Percentiles rank a stretch among this genome's conserved stretches.
Evolutionary conservation across 2,329 filamentous ascomycete genomes (phyloP).

Genomic region (Bisporella sp.): DNA sequence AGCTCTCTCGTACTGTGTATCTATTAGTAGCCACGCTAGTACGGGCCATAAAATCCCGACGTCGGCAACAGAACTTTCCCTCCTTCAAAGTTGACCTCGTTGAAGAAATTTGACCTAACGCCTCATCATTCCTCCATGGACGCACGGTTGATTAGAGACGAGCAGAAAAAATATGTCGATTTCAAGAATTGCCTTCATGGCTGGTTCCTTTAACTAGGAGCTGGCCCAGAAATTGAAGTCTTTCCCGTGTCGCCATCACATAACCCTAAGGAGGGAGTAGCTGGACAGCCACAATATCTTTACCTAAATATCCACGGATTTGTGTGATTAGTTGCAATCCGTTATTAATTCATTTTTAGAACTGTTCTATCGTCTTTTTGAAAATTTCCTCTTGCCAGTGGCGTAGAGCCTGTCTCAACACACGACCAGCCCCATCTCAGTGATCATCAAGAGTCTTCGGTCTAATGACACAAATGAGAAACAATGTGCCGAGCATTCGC

Average conservation of each 20-base stretch:
- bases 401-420: too few species aligned
- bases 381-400: too few species aligned
- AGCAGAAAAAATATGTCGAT: slow-evolving; percentile 28
- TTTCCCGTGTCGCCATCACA: slow-evolving; percentile 29
- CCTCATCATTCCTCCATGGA: slow-evolving; percentile 36
- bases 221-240: slow-evolving; percentile 20
- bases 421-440: too few species aligned
- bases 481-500: slow-evolving; percentile 2
- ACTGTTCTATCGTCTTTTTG: too few species aligned
- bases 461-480: neutral
- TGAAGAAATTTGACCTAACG: slow-evolving; percentile 53
- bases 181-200: slow-evolving; percentile 29
- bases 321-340: too few species aligned
- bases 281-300: too few species aligned
- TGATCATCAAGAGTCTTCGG: too few species aligned
- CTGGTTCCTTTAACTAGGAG: slow-evolving; percentile 15
- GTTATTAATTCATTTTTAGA: too few species aligned
- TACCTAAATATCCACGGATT: too few species aligned
- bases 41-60: neutral
- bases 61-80: slow-evolving; percentile 15
- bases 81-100: slow-evolving; percentile 49
- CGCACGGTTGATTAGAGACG: slow-evolving; percentile 51
- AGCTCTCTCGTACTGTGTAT: too few species aligned
- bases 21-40: too few species aligned
- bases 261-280: neutral